Evolutionary conservation across 305 asterid genomes (phyloP).

Genomic region (Fraxinus paxiana): DNA sequence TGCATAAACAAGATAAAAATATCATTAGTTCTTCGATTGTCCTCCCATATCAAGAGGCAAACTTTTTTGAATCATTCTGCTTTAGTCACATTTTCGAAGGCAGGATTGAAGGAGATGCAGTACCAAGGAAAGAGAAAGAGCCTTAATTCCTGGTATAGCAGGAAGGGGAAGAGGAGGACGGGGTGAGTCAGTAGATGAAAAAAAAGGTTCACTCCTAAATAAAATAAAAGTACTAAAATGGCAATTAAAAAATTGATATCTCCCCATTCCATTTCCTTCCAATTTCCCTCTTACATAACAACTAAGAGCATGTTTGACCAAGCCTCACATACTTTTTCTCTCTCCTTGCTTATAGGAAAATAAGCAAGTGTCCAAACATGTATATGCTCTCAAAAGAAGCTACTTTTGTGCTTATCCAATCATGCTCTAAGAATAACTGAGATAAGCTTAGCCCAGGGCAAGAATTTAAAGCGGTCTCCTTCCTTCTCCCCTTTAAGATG

Average conservation of each 20-base stretch:
- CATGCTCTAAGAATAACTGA: background rate
- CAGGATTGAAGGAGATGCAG: background rate
- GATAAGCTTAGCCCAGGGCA: background rate
- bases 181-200: background rate
- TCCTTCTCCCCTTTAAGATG: background rate
- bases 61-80: background rate
- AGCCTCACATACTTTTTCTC: background rate
- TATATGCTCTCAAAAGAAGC: background rate
- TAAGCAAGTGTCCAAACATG: background rate
- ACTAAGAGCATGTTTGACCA: background rate
- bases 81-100: slow-evolving; percentile 5
- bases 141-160: background rate
- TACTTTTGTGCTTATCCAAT: background rate
- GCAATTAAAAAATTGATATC: background rate
- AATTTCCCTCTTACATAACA: background rate
- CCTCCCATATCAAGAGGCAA: background rate
- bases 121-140: background rate
- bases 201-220: background rate
- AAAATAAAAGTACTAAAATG: background rate
- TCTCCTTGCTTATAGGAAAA: background rate
- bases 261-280: background rate
- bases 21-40: background rate
- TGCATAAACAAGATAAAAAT: background rate
- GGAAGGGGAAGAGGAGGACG: background rate
- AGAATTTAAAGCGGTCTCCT: background rate